phyloP scores from a whole-genome alignment of 2,329 filamentous ascomycete genomes.

The Stenocarpella maydis region DNA sequence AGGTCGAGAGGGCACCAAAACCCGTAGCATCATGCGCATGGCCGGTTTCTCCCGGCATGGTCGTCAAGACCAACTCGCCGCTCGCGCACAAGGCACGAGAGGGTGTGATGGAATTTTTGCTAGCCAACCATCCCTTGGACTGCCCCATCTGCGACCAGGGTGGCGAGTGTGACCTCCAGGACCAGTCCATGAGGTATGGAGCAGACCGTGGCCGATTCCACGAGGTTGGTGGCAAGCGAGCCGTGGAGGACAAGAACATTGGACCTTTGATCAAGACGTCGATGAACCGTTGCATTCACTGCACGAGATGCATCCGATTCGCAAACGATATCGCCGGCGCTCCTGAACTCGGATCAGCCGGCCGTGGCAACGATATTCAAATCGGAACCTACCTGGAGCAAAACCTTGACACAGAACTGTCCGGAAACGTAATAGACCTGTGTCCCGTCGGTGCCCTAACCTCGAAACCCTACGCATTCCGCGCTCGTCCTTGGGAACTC shows the following conservation, averaged over 20 bases:
- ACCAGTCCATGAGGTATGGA: constrained; percentile 99
- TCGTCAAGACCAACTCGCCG: constrained; percentile 97
- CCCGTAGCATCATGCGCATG: constrained; percentile 98
- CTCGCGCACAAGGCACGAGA: constrained; percentile 97
- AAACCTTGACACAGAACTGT: constrained; percentile 92
- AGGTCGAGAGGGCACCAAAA: constrained; percentile 96
- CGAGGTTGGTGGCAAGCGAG: constrained; percentile 94
- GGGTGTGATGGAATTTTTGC: constrained; percentile 98
- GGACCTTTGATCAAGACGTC: constrained; percentile 98
- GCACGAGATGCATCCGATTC: constrained; percentile 96
- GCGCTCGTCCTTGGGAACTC: constrained; percentile 94
- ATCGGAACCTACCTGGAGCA: constrained; percentile 98
- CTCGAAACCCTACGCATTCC: constrained; percentile 98
- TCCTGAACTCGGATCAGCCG: constrained; percentile 91
- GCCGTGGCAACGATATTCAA: constrained; percentile 95
- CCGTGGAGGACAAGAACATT: constrained; percentile 99
- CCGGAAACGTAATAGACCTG: constrained; percentile 96
- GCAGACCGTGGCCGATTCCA: constrained; percentile 96
- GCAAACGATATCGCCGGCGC: constrained; percentile 97
- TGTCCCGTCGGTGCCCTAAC: constrained; percentile 97
- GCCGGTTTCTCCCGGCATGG: constrained; percentile 98
- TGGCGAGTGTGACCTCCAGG: constrained; percentile 98
- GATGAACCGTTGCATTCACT: constrained; percentile 99
- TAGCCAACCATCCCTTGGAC: constrained; percentile 95
- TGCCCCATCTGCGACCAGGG: constrained; percentile 99